Conservation (phyloP, 352 stramenopile species). For the Globisporangium echinulatum region DNA sequence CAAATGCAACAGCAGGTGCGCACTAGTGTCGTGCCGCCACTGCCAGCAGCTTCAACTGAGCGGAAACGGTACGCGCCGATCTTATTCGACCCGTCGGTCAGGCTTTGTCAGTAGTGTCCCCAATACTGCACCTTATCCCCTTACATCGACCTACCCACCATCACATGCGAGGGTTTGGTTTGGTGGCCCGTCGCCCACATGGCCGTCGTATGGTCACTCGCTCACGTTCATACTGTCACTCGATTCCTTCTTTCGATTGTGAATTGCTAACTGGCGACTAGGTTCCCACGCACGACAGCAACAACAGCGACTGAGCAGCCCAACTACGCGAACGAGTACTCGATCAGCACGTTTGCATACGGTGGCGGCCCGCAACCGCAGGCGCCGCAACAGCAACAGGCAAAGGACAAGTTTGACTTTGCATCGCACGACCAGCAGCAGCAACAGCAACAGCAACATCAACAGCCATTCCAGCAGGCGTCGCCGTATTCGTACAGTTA, state of each 20-base stretch:
- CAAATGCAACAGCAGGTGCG: constrained; percentile 13
- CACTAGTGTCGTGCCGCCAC: background rate
- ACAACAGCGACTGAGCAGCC: constrained; percentile 2
- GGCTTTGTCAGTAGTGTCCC: too few relatives aligned
- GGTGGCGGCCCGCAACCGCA: constrained; percentile 15
- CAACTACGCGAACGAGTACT: constrained; percentile 18
- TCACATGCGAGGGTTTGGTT: background rate
- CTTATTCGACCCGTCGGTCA: background rate
- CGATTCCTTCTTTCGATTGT: too few relatives aligned
- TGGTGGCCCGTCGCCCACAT: background rate
- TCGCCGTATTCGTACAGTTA: constrained; percentile 33
- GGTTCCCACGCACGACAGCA: constrained; percentile 1
- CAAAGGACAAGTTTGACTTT: constrained; percentile 8
- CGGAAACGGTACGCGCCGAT: constrained; percentile 8
- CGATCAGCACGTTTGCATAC: constrained; percentile 9
- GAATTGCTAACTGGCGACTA: background rate
- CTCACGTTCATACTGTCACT: background rate
- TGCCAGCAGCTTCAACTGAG: constrained; percentile 4
- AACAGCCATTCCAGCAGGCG: constrained; percentile 22
- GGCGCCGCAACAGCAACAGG: constrained; percentile 13
- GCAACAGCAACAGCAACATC: constrained; percentile 27
- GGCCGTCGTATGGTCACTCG: background rate
- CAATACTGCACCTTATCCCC: too few relatives aligned
- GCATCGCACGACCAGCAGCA: constrained; percentile 14
- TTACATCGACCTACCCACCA: background rate